Base-by-base conservation (phyloP, 345 rosid genomes). In the Syzygium aqueum region DNA sequence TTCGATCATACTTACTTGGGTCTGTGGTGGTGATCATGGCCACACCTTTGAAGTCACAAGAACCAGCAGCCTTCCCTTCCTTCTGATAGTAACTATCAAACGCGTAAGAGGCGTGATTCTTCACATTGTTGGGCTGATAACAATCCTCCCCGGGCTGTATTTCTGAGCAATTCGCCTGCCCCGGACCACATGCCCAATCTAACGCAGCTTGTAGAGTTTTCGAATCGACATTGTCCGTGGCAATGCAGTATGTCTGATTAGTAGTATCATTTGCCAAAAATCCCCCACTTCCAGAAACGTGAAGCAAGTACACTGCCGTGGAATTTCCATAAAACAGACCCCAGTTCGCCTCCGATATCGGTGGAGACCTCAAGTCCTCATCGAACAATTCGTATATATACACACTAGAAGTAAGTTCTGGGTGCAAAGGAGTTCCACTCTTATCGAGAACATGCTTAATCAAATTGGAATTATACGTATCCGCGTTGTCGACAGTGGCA, bases 171-270 rank as follows among this genome's bases (percentile, higher is more conserved):
- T 97, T 94, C 19, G 99, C 94, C 88, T 91, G 92, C 87, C 99
- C 98, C 0, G 98, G 97, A 49, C 99, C 99, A 89, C 99, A 97
- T 51, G 98, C 98, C 99, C 99, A 96, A 85, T 97, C 99, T 92
- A 96, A 92, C 2, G 99, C 99, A 5, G 99, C 93, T 84, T 96
- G 99, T 92, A 97, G 91, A 21, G 95, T 93, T 93, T 88, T 95
- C 16, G 87, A 84, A 89, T 97, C 99, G 19, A 94, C 91, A 67
- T 90, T 93, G 63, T 96, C 99, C 97, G 90, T 91, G 27, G 90
- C 96, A 87, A 94, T 92, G 37, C 99, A 97, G 61, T 93, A 96
- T 1, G 99, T 95, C 89, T 91, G 94, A 86, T 97, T 97, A 15
- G 99, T 96, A n/a, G 99, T 94, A 90, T 97, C 99, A 30, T 95